Evolutionary conservation across 2,329 filamentous ascomycete genomes (phyloP).

Genomic region (Arthrobotrys musiformis): DNA sequence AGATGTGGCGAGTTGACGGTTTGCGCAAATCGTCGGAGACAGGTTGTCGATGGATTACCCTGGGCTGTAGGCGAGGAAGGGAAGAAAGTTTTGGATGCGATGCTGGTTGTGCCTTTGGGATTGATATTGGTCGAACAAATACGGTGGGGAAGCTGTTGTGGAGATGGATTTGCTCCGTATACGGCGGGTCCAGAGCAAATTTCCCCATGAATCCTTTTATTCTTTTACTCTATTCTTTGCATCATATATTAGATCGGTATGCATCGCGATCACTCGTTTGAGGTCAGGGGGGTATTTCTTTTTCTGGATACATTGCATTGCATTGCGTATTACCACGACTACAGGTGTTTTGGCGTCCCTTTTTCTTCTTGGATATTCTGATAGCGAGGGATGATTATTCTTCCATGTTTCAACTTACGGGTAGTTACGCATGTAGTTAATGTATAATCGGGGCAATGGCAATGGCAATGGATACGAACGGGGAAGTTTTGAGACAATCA

Average conservation of each 20-base stretch:
- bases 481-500: no score
- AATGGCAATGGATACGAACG: background rate
- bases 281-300: background rate
- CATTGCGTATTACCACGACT: background rate
- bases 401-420: background rate
- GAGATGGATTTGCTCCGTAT: conserved; percentile 34
- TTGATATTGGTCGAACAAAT: conserved; percentile 48
- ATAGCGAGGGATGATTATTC: no score
- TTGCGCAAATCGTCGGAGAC: conserved; percentile 43
- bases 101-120: conserved; percentile 44
- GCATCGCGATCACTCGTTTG: background rate
- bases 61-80: conserved; percentile 37
- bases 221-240: background rate
- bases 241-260: no score
- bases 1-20: conserved; percentile 42
- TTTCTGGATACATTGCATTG: background rate
- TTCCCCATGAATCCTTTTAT: background rate
- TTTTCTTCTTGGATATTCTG: no score
- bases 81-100: conserved; percentile 19
- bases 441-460: background rate
- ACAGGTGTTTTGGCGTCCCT: background rate
- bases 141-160: conserved; percentile 47
- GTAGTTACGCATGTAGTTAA: background rate
- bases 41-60: conserved; percentile 16
- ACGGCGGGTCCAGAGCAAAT: background rate